Evolutionary conservation across 2,329 filamentous ascomycete species (phyloP).

Genomic region (Lithohypha guttulata): DNA sequence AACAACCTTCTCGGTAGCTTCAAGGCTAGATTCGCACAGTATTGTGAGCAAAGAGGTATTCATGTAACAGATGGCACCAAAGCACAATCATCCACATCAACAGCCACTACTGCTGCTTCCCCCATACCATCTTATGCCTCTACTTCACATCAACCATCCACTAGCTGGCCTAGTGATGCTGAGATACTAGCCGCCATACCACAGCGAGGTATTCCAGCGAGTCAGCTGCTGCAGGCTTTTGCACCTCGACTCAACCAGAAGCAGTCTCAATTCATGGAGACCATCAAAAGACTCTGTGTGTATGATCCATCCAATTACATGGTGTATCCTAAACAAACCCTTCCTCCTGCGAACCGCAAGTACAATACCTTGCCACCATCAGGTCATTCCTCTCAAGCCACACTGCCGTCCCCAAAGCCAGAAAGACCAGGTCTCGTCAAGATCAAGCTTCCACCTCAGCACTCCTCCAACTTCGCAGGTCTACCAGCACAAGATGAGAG

Average conservation of each 20-base stretch:
- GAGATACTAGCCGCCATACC: constrained; percentile 4
- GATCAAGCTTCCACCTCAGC: background rate
- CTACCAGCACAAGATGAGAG: constrained; percentile 6
- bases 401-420: background rate
- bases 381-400: background rate
- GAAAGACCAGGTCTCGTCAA: constrained; percentile 1
- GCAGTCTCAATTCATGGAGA: background rate
- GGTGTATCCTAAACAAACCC: background rate
- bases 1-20: constrained; percentile 5
- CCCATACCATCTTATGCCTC: background rate
- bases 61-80: background rate
- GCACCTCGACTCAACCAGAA: background rate
- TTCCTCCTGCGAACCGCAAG: background rate
- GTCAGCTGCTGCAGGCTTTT: background rate
- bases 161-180: background rate
- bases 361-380: background rate
- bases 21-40: constrained; percentile 2
- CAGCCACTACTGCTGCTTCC: background rate
- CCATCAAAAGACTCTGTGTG: background rate
- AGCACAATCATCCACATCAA: background rate
- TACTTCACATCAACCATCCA: background rate
- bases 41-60: background rate
- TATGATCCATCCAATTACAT: background rate
- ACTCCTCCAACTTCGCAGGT: constrained; percentile 1
- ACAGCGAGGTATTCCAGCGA: background rate